Percentiles rank a stretch among this genome's conserved stretches.
Conservation (phyloP, 768 basidiomycete species). For the Tephrocybe sp. region DNA sequence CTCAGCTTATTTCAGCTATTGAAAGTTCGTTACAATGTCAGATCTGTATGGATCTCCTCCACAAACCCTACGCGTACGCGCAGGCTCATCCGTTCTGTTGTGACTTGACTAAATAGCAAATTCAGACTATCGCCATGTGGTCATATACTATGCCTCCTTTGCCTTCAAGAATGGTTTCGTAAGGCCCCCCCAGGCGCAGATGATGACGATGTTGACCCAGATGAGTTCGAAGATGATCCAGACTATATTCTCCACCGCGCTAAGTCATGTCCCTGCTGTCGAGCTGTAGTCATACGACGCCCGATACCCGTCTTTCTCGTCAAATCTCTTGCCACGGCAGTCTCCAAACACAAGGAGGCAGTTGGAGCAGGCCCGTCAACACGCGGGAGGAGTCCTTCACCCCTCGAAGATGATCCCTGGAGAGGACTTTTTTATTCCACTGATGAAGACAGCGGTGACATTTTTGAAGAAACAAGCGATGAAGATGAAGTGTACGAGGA, state of each 20-base stretch:
- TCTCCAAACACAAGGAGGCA: conserved; percentile 34
- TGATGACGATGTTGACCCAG: conserved; percentile 36
- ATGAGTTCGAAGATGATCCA: conserved; percentile 33
- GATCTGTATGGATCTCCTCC: conserved; percentile 72
- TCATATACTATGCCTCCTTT: conserved; percentile 70
- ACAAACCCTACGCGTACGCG: conserved; percentile 67
- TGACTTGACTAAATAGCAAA: not conserved
- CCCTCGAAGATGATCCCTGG: conserved; percentile 35
- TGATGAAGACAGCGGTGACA: conserved; percentile 17
- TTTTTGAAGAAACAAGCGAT: conserved; percentile 22
- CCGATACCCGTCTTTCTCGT: conserved; percentile 72
- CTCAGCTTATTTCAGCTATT: conserved; percentile 52
- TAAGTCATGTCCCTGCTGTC: conserved; percentile 76
- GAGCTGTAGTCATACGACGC: conserved; percentile 52
- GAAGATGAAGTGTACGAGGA: conserved; percentile 23
- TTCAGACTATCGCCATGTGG: conserved; percentile 72
- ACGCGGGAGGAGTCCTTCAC: conserved; percentile 18
- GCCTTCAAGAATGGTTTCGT: conserved; percentile 79
- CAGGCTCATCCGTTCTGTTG: conserved; percentile 1
- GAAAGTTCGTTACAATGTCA: conserved; percentile 69
- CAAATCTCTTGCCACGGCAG: conserved; percentile 52
- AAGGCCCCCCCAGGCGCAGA: conserved; percentile 52
- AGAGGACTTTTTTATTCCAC: conserved; percentile 12
- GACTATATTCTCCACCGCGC: conserved; percentile 54
- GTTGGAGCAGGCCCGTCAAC: not conserved